Evolutionary conservation across 768 basidiomycete species (phyloP).

Genomic region (Stropharia rugosoannulata): DNA sequence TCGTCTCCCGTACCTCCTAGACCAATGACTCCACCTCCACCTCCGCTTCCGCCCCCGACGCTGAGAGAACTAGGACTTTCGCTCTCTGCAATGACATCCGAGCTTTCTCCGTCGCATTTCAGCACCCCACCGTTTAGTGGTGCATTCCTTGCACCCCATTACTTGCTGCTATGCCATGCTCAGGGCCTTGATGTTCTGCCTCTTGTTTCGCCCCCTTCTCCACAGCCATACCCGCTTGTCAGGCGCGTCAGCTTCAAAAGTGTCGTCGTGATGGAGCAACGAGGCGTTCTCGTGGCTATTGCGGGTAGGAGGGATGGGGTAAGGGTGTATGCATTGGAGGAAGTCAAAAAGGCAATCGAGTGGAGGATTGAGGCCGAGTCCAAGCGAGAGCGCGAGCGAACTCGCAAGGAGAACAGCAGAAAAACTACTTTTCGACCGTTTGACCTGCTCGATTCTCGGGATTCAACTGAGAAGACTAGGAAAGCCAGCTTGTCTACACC

Average conservation of each 20-base stretch:
- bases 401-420: conserved; percentile 66
- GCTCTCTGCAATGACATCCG: conserved; percentile 62
- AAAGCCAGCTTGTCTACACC: conserved; percentile 53
- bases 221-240: conserved; percentile 79
- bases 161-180: conserved; percentile 79
- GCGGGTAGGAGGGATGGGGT: conserved; percentile 86
- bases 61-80: conserved; percentile 76
- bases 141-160: conserved; percentile 79
- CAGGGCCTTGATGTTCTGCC: conserved; percentile 89
- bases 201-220: conserved; percentile 67
- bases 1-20: conserved; percentile 57
- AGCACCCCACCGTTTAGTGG: conserved; percentile 75
- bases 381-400: conserved; percentile 70
- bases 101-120: conserved; percentile 75
- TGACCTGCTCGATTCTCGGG: conserved; percentile 32
- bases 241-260: conserved; percentile 81
- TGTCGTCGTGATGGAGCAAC: conserved; percentile 91
- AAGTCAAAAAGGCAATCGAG: conserved; percentile 82
- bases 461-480: conserved; percentile 44
- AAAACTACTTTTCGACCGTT: conserved; percentile 37
- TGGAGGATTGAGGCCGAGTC: conserved; percentile 85
- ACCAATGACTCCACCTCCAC: conserved; percentile 74
- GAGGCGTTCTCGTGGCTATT: conserved; percentile 87
- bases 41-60: conserved; percentile 66
- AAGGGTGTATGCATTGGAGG: conserved; percentile 85